Base-by-base conservation (phyloP, 352 stramenopile genomes). In the Globisporangium cylindrosporum region DNA sequence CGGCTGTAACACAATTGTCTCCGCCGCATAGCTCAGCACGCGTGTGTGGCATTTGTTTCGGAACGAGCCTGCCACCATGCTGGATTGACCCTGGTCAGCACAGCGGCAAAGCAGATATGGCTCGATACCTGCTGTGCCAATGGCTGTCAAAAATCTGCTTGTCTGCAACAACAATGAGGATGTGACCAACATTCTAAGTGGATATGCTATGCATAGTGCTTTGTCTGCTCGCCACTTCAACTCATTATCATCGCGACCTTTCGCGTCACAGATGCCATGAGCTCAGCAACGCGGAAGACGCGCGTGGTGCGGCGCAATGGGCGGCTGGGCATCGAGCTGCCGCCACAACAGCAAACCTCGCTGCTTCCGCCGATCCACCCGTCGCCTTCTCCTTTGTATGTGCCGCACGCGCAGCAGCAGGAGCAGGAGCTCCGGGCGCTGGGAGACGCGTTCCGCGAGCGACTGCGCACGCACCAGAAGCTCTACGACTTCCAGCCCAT, bases 361-460 rank as follows among this genome's bases (percentile, higher is more conserved):
- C n/a, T 48, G 22, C 64, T 78, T 14, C 73, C 73, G 20, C 70
- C 70, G 3, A 59, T 78, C 18, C 53, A 43, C 10, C 22, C 58
- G 36, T 38, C 58, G 10, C 36, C n/a, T 1, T 2, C 25, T 18
- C 25, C 34, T 27, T 36, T 34, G 24, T 48, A 48, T 8, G 29
- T 25, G 25, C 32, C 66, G 14, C 56, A 56, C 48, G 46, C 67
- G 14, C 48, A 71, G 22, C 62, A 56, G 34, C 73, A 78, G 38
- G 51, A 64, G 27, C 36, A 76, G 8, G 73, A 78, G 51, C 36
- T 57, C 6, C n/a, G 29, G 6, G 48, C 67, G 46, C 60, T 78
- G 48, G 34, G 62, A 7, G 27, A 66, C 15, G 66, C 69, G 38
- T 78, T 78, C 51, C 22, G 48, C 36, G 61, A 67, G 36, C 72